phyloP scores from a whole-genome alignment of 257 asterid genomes.

The Avicennia marina region DNA sequence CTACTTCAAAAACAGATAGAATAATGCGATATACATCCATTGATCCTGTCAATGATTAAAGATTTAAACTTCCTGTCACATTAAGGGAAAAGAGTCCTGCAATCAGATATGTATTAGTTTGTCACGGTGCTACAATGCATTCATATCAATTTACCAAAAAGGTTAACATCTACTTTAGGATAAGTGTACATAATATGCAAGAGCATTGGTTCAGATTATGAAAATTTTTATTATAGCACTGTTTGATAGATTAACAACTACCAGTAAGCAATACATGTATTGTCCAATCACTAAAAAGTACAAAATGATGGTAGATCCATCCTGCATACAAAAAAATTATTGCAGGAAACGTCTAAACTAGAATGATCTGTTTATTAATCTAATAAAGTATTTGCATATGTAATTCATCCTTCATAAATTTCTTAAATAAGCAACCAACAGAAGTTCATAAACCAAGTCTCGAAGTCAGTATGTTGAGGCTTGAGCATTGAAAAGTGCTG shows the following conservation, averaged over 20 bases:
- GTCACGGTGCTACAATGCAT: constrained; percentile 28
- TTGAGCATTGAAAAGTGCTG: too few species aligned
- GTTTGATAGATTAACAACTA: not conserved
- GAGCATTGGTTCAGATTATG: not conserved
- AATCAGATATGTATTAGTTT: constrained; percentile 38
- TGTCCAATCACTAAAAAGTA: not conserved
- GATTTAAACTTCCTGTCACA: constrained; percentile 74
- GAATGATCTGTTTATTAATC: not conserved
- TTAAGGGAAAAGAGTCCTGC: constrained; percentile 73
- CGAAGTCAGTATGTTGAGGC: not conserved
- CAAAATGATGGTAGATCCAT: not conserved
- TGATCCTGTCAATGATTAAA: constrained; percentile 88
- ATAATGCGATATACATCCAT: constrained; percentile 27
- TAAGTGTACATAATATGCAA: not conserved
- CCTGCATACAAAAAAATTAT: not conserved
- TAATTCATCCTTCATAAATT: not conserved
- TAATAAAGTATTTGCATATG: not conserved
- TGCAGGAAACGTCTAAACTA: not conserved
- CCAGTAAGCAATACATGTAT: not conserved
- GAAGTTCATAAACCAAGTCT: not conserved
- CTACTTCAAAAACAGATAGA: constrained; percentile 43
- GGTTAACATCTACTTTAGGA: not conserved
- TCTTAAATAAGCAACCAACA: not conserved
- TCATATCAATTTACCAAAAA: constrained; percentile 19
- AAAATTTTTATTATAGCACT: not conserved